phyloP scores from a whole-genome alignment of 225 moss, liverwort and hornwort genomes.

The Polytrichum commune region DNA sequence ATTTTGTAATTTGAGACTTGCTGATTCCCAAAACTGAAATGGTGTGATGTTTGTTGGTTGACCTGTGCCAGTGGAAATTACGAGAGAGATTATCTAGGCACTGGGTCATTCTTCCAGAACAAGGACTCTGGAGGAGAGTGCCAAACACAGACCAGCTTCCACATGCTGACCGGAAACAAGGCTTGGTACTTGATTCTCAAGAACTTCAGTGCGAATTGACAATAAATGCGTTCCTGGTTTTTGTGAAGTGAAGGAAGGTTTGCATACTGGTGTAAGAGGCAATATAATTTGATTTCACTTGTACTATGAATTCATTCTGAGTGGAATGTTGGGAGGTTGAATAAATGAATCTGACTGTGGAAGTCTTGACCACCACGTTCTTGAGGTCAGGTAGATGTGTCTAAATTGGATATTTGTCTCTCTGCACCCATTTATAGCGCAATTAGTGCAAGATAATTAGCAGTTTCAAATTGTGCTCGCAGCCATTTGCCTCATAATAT shows the following conservation, averaged over 20 bases:
- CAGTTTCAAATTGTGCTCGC: no score
- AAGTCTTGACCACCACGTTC: background rate
- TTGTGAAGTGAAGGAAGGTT: no score
- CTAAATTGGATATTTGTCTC: no score
- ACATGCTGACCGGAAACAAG: slow-evolving; percentile 63
- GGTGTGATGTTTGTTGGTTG: background rate
- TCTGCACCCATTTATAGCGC: no score
- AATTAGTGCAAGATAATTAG: no score
- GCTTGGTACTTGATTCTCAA: slow-evolving; percentile 40
- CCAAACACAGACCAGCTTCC: slow-evolving; percentile 49
- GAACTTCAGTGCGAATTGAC: no score
- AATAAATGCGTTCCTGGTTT: no score
- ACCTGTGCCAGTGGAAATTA: slow-evolving; percentile 66
- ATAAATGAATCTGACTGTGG: background rate
- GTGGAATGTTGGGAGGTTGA: no score
- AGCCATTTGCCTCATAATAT: no score
- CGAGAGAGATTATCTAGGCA: slow-evolving; percentile 76
- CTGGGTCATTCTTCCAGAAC: slow-evolving; percentile 69
- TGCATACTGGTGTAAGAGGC: no score
- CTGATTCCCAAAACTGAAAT: background rate
- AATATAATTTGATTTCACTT: no score
- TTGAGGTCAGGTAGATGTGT: slow-evolving; percentile 28
- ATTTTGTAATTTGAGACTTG: background rate
- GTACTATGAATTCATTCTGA: no score
- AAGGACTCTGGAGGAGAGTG: slow-evolving; percentile 87